Evolutionary conservation across 139 green algal species (phyloP), one percentile per base, ranked within the genome.

Genomic region (Bryopsis sp.): DNA sequence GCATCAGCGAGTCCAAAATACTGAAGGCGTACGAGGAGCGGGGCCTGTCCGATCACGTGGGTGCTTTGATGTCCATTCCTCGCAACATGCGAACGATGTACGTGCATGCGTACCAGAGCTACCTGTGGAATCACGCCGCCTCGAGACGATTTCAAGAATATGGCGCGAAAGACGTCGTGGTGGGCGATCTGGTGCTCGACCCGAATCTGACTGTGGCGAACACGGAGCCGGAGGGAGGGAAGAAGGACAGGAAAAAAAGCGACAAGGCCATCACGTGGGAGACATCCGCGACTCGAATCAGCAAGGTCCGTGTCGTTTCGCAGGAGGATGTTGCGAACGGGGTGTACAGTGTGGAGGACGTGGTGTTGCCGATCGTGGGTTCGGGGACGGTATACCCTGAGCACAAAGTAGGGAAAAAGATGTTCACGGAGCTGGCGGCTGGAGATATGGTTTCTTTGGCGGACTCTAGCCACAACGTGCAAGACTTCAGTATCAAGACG

Each of bases 51-150:
- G 29, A 65, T 28, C 22, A 73, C 65, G 58, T 73, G 69, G 59
- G 8, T 76, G 61, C 64, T 1, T 48, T 95, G n/a, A 50, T 47
- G 8, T 60, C 46, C 38, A 81, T 97, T 3, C 90, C 90, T 0
- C 79, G 86, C 47, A 92, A 86, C 24, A 77, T 94, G 64, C 79
- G 89, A 47, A 88, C 80, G 70, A 91, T 98, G 80, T 98, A 97
- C 74, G 77, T 97, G 60, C 91, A 97, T 77, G 91, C 92, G 2
- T 95, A 86, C 76, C 92, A 96, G 81, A 90, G 77, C 70, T 91
- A 76, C 64, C 58, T 97, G n/a, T 96, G 88, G 87, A 96, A 96
- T 67, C 28, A 54, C 2, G 89, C 84, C 2, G 89, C 86, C 19
- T 86, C 74, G 24, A 74, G 85, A 57, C 74, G 86, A 2, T 67